Base-by-base conservation (phyloP, 371 early-diverging fungal genomes). In the Gilbertella persicaria region DNA sequence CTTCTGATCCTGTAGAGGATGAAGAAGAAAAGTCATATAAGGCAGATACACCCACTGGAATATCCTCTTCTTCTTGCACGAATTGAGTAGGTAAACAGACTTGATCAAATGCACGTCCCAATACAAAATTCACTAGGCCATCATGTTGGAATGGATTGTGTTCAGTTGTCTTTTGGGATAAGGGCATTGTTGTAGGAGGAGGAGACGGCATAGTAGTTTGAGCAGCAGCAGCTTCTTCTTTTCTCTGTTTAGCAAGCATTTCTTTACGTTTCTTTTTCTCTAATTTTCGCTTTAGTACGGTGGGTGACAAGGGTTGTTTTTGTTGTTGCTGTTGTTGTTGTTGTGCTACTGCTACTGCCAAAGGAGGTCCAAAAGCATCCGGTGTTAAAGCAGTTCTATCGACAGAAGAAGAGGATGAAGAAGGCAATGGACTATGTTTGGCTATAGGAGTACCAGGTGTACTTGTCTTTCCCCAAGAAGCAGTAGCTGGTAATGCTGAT, bases 401-500 rank as follows among this genome's bases (percentile, higher is more conserved):
- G 5, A 5, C 28, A 5, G 28, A 28, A 28, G 28, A 28, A 28
- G 28, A 28, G 28, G 28, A 28, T 5, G 9, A 4, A 9, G 28
- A 28, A 1, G 73, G 75, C 12, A 60, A 43, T 8, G 26, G 50
- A 17, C 69, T 71, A 23, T 61, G 62, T 43, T 64, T 69, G 8
- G 71, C 50, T 0, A 62, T 64, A 1, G 84, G 82, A 3, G 82
- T 80, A 8, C 80, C 77, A 8, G 81, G 81, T 30, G 49, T 56
- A 48, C 70, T 73, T 25, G 75, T 51, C 52, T 78, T 80, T 9
- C 78, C 86, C 86, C 86, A 86, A 0, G 86, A 83, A 3, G 86
- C 86, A 3, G 83, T 82, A 5, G 79, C 79, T 4, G 86, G 86
- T 30, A 86, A 54, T 13, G 86, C 86, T 5, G 84, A 79, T 20